Conservation (phyloP, 2,329 filamentous ascomycete species). For the Aspergillus sp. region DNA sequence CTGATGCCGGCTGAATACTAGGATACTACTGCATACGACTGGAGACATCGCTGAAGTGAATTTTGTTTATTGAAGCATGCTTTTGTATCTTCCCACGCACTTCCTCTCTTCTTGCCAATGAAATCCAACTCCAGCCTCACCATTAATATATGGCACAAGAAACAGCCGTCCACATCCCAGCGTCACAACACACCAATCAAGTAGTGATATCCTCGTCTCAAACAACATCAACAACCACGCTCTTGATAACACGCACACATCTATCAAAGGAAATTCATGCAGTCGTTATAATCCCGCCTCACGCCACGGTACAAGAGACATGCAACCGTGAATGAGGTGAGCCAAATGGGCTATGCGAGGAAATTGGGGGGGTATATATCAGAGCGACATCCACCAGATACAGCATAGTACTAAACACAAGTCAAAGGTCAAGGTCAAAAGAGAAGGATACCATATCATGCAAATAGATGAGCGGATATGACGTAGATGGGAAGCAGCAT, state of each 20-base stretch:
- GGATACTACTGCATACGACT: too few species aligned
- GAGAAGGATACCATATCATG: background rate
- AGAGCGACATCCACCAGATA: conserved; percentile 21
- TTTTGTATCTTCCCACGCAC: too few species aligned
- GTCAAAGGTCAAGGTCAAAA: conserved; percentile 12
- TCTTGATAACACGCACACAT: conserved; percentile 16
- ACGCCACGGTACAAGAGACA: conserved; percentile 19
- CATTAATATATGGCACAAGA: background rate
- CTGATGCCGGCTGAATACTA: too few species aligned
- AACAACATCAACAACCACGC: conserved; percentile 12
- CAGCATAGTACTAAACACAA: conserved; percentile 11
- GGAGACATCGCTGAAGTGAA: too few species aligned
- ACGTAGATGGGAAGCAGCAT: conserved; percentile 2
- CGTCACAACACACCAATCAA: background rate
- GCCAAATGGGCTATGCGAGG: conserved; percentile 24
- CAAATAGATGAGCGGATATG: conserved; percentile 1
- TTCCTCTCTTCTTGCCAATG: too few species aligned
- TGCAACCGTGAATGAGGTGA: conserved; percentile 18
- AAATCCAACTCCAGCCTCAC: background rate
- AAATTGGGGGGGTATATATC: conserved; percentile 29
- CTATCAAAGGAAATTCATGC: conserved; percentile 28
- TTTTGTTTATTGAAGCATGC: conserved; percentile 2
- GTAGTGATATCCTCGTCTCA: background rate
- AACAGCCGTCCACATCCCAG: background rate
- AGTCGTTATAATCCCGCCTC: conserved; percentile 25